Base-by-base conservation (phyloP, 139 green algal genomes). In the Auxenochlorella pyrenoidosa region DNA sequence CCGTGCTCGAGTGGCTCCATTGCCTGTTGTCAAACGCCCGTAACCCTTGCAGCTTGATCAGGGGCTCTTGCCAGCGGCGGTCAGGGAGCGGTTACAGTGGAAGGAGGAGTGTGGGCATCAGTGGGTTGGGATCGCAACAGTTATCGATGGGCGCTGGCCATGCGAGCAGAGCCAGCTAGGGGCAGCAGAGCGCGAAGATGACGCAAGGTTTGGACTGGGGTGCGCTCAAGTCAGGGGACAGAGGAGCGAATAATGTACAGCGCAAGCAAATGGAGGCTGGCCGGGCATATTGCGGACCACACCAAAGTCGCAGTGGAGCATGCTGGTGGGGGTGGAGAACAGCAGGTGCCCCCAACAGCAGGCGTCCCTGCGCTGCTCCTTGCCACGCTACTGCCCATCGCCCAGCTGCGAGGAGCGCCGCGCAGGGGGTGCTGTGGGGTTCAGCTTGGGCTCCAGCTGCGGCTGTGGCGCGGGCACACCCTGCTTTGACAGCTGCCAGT, bases 401-500 rank as follows among this genome's bases (percentile, higher is more conserved):
- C 91, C 94, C 34, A 96, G 82, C 73, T 96, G 93, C 0, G 90
- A 94, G 4, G 91, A 88, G 71, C 94, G 82, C 15, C 94, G 86
- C 1, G 88, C 86, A 0, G 89, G 88, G 12, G 90, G 32, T 0
- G 82, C 86, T 21, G 91, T 93, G 6, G 93, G 93, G 73, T 94
- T 94, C 60, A 97, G 88, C 87, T 95, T 96, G 51, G 93, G 93
- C 51, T 86, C 89, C 82, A 96, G 87, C 44, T 36, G 71, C 59
- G 81, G 87, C 82, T 68, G 82, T 34, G 80, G 83, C 81, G 91
- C 82, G 40, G 90, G 90, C 26, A 88, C 88, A 51, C 86, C 83
- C 75, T 97, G 93, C 88, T 96, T 96, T 47, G 88, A 86, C 75
- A 97, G 85, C 34, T 93, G 91, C 94, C 94, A 98, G 83, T 98